phyloP scores from a whole-genome alignment of 768 basidiomycete genomes.

The Tricholoma hemisulphureum region DNA sequence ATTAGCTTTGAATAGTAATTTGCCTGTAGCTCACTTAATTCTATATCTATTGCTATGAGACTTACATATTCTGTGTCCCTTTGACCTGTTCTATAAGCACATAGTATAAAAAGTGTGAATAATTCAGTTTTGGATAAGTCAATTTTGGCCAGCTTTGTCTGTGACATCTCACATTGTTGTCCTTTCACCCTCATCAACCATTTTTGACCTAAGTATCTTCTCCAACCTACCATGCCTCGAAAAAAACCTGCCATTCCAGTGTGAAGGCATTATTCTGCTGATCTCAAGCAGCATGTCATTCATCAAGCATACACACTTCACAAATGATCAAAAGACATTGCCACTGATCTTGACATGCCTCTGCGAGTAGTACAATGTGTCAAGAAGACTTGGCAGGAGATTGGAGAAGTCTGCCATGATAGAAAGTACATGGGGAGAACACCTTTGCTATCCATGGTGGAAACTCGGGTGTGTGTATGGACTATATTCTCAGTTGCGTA shows the following conservation, averaged over 20 bases:
- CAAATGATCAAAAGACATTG: neutral
- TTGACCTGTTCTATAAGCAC: no score
- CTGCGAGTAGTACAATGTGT: neutral
- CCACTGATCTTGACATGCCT: neutral
- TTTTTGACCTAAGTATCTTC: no score
- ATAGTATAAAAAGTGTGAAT: no score
- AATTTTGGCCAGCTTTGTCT: no score
- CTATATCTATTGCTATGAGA: no score
- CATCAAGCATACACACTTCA: neutral
- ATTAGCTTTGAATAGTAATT: no score
- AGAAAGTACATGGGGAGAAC: neutral
- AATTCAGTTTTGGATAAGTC: no score
- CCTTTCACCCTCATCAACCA: no score
- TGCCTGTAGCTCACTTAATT: no score
- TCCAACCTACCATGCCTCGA: neutral
- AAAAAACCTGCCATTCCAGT: neutral
- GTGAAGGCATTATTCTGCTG: neutral
- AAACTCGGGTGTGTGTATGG: neutral
- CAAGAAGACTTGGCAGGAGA: neutral
- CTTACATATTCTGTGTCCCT: no score
- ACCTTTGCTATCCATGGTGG: neutral
- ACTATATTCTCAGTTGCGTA: no score
- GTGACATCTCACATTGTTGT: no score
- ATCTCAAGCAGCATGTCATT: neutral
- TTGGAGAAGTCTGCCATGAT: neutral